phyloP scores from a whole-genome alignment of 176 grass and related monocot species.

The Triticum timopheevii region DNA sequence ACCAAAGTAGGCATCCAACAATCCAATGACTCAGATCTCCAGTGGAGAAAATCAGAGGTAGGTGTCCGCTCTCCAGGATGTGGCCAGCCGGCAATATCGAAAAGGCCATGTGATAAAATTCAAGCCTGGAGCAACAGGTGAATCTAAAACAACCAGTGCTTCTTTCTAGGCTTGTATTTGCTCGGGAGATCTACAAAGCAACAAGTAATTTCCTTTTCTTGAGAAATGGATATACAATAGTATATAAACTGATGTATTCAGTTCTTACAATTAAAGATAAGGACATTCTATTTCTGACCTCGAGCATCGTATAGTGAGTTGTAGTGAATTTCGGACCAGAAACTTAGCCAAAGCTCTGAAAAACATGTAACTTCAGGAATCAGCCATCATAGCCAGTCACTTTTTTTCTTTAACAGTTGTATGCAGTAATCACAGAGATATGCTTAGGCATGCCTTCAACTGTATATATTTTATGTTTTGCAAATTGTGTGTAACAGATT shows the following conservation, averaged over 20 bases:
- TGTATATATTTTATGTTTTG: not conserved
- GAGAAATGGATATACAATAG: not conserved
- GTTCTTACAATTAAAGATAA: not conserved
- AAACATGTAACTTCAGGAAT: not conserved
- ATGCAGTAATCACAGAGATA: not conserved
- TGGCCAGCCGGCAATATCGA: not conserved
- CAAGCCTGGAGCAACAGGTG: constrained; percentile 25
- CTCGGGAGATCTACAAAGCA: constrained; percentile 57
- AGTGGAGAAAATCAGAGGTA: not conserved
- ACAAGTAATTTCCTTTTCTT: constrained; percentile 19
- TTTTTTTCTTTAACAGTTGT: constrained; percentile 15
- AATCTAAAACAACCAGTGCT: constrained; percentile 84
- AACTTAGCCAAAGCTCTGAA: constrained; percentile 96
- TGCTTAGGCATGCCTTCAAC: not conserved
- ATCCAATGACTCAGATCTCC: not conserved
- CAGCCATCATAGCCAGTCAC: constrained; percentile 12
- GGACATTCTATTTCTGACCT: constrained; percentile 46
- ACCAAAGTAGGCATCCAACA: not conserved
- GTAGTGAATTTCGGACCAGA: constrained; percentile 99
- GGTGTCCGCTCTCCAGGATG: not conserved
- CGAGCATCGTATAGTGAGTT: constrained; percentile 90
- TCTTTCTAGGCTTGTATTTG: constrained; percentile 88
- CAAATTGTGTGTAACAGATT: not conserved
- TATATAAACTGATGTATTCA: not conserved
- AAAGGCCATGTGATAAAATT: not conserved